Percentiles rank a stretch among this genome's conserved stretches.
These are phyloP conservation scores for Oryza glumipatula DNA, from an alignment of 176 grass and related monocot genomes.

Conservation along the genomic window DNA sequence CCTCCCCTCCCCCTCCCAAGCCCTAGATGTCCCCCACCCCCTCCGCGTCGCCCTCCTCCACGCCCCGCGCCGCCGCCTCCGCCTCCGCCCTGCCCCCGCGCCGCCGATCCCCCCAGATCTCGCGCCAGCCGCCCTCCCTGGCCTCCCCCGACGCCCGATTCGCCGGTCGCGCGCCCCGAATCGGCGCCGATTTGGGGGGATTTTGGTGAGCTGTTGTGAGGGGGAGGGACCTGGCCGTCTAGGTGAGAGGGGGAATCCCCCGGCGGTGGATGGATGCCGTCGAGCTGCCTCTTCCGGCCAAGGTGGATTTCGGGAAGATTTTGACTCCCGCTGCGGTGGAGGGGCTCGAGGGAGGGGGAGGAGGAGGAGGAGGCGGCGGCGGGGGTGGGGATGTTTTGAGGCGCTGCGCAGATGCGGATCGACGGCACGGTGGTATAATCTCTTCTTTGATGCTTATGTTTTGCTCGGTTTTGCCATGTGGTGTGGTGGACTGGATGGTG, in stretches of 20 bases:
- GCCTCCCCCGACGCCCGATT: constrained; percentile 20
- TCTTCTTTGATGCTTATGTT: background rate
- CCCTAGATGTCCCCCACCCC: constrained; percentile 54
- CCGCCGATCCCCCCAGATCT: constrained; percentile 44
- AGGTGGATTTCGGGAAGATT: constrained; percentile 67
- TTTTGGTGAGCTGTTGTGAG: background rate
- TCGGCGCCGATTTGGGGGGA: constrained; percentile 39
- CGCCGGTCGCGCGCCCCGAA: constrained; percentile 28
- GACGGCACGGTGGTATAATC: constrained; percentile 38
- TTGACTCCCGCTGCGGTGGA: constrained; percentile 38
- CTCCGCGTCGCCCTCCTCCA: constrained; percentile 12
- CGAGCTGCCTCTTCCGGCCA: constrained; percentile 68
- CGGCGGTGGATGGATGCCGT: constrained; percentile 69
- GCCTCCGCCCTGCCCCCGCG: background rate
- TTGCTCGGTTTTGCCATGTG: background rate
- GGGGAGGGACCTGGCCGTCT: background rate
- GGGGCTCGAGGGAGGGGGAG: constrained; percentile 47
- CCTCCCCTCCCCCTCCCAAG: constrained; percentile 34
- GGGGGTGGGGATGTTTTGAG: constrained; percentile 42
- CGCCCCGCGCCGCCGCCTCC: constrained; percentile 7
- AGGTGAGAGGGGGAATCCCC: background rate
- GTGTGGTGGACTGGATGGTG: background rate
- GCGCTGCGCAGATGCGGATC: constrained; percentile 43
- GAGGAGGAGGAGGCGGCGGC: constrained; percentile 5
- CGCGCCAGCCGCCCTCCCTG: constrained; percentile 21